Evolutionary conservation across 2,329 filamentous ascomycete species (phyloP), one percentile per base, ranked within the genome.

Genomic region (Epicoccum sorghinum): DNA sequence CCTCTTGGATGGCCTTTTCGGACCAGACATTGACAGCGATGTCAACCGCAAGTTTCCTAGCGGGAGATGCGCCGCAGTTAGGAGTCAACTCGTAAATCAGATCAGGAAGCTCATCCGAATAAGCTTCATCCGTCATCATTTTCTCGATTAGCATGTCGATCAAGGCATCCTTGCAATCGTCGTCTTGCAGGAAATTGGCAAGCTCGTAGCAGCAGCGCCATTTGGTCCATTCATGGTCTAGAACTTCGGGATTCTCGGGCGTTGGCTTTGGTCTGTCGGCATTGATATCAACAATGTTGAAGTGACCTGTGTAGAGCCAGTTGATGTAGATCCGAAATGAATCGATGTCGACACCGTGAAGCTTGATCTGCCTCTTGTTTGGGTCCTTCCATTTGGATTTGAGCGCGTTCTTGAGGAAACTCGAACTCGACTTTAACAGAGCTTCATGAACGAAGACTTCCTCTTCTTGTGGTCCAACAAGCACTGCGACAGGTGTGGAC

Each of bases 381-480:
- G 8, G 9, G 3, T 46, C 36, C 4, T 30, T 14, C 47, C 27
- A 55, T 10, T 51, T 35, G 6, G 18, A 5, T 7, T 35, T 44
- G 8, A 55, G 25, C 2, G 41, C 36, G 7, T 51, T 51, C n/a
- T 51, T 46, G 37, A 55, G 47, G 52, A 51, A 55, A 3, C 23
- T 38, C 1, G 52, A 55, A 32, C 29, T 51, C 7, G 14, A 4
- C 7, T 8, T 24, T 24, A 47, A 8, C 13, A 33, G 13, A 9
- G 35, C 7, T n/a, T 43, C 30, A 24, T 52, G 49, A 5, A 52
- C 24, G n/a, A 24, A 47, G 36, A 46, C 41, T 7, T 29, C 29
- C 13, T 25, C 14, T 14, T 4, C 4, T 13, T 23, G 9, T 12
- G 14, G 9, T 4, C 22, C 18, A 5, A 39, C 37, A 13, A 24